Percentiles rank a stretch among this genome's conserved stretches.
Conservation (phyloP, 108 stramenopile species). For the Skeletonema tropicum region DNA sequence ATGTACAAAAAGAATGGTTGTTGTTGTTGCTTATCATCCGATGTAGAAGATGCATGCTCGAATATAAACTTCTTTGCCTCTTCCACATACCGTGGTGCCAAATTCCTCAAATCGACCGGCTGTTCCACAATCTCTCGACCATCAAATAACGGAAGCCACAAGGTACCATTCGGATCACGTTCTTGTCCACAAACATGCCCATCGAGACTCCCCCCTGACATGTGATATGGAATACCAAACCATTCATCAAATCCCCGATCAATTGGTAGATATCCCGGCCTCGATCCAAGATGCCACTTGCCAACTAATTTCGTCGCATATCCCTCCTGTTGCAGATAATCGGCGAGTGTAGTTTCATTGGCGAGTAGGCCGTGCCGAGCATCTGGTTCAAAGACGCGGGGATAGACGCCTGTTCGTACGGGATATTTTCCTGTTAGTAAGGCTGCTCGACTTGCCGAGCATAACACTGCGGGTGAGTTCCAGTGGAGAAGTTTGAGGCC, state of each 20-base stretch:
- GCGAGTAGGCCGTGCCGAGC: slow-evolving; percentile 61
- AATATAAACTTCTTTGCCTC: no score
- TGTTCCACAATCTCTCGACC: no score
- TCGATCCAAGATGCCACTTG: slow-evolving; percentile 84
- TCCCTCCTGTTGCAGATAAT: slow-evolving; percentile 53
- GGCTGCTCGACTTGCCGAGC: slow-evolving; percentile 70
- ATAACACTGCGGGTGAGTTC: slow-evolving; percentile 72
- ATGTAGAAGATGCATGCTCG: no score
- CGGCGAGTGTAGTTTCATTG: slow-evolving; percentile 65
- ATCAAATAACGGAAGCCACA: slow-evolving; percentile 81
- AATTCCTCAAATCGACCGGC: no score
- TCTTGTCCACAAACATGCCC: slow-evolving; percentile 52
- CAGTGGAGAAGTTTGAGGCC: slow-evolving; percentile 63
- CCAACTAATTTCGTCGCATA: slow-evolving; percentile 80
- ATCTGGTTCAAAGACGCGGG: slow-evolving; percentile 66
- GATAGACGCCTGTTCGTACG: slow-evolving; percentile 66
- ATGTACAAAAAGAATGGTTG: no score
- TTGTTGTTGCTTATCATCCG: no score
- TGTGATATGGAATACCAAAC: slow-evolving; percentile 81
- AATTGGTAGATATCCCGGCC: slow-evolving; percentile 60
- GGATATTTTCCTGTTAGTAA: slow-evolving; percentile 75
- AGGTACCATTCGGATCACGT: slow-evolving; percentile 47
- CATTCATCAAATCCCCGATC: slow-evolving; percentile 82
- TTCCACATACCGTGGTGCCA: no score
- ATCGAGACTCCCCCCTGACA: slow-evolving; percentile 70